A percentile compares a stretch with the other conserved stretches of the same genome.
Conservation (phyloP, 163 green algal genomes). For the Volvox carteri region DNA sequence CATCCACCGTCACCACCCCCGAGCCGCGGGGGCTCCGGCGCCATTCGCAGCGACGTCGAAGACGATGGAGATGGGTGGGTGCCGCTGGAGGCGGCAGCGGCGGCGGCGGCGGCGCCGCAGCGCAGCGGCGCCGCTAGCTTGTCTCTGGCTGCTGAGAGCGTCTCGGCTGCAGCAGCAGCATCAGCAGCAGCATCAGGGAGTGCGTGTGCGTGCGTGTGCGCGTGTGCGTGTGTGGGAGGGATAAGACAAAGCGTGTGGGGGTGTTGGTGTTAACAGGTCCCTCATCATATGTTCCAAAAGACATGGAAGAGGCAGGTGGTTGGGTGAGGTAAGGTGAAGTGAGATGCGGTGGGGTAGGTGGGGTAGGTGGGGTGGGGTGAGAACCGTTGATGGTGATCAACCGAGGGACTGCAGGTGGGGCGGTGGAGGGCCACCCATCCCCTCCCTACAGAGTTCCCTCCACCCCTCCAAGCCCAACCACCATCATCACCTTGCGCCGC, state of each 20-base stretch:
- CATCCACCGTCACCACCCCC: background rate
- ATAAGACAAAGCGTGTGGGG: too few relatives aligned
- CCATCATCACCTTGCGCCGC: background rate
- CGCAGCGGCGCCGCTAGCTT: constrained; percentile 36
- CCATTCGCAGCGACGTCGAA: background rate
- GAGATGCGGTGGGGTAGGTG: too few relatives aligned
- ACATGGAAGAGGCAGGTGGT: too few relatives aligned
- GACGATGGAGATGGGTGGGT: background rate
- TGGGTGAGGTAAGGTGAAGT: too few relatives aligned
- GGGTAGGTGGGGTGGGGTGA: too few relatives aligned
- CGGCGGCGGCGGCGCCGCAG: background rate
- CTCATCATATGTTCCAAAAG: too few relatives aligned
- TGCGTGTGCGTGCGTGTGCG: too few relatives aligned
- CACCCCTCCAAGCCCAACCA: background rate
- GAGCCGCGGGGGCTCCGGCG: background rate
- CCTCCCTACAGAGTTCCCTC: background rate
- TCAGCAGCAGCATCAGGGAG: background rate
- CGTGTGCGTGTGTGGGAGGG: too few relatives aligned
- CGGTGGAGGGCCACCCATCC: too few relatives aligned
- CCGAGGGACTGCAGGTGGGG: too few relatives aligned
- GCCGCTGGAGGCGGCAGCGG: background rate
- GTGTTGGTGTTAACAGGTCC: too few relatives aligned
- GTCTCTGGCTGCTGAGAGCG: constrained; percentile 39
- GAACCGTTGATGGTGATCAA: too few relatives aligned
- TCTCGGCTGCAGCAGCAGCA: constrained; percentile 23